Evolutionary conservation across 2,329 filamentous ascomycete genomes (phyloP), one percentile per base, ranked within the genome.

Genomic region (Fusarium nurragi): DNA sequence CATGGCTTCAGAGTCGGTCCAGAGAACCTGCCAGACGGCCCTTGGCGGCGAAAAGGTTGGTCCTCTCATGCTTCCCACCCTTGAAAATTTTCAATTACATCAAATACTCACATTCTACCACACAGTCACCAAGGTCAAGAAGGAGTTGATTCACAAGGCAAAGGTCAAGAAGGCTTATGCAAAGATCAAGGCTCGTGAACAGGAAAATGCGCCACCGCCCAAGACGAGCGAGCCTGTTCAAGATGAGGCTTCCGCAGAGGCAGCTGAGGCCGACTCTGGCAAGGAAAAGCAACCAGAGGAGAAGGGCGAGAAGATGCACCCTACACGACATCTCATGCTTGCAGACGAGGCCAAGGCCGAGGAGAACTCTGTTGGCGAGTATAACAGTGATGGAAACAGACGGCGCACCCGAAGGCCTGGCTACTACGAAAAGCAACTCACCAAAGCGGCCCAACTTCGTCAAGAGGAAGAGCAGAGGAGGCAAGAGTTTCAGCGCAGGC

Each of bases 161-260:
- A 97, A 97, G 78, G 84, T 97, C 64, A 95, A 94, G 79, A 97
- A 97, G 78, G 87, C 91, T 38, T 97, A 97, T 75, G 91, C 90
- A 64, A 97, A 97, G 78, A 82, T 97, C 65, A 94, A 94, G 77
- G 88, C 76, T 6, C 72, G 73, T 25, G 76, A 81, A 48, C 76
- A 79, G 57, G 65, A 76, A 30, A 63, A 61, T 23, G 44, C 59
- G 63, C 72, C 47, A 19, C 22, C 60, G 67, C 70, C 45, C 54
- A 63, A 45, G 58, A 61, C 46, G 54, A 52, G 23, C 25, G 36
- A 54, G 36, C 47, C 60, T 18, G 45, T 49, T 36, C 54, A 67
- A 34, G 47, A 71, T 18, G 64, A 59, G 43, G 53, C 45, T 32
- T 46, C 51, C 25, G 48, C 47, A 43, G 53, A 53, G 23, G 52